Base-by-base conservation (phyloP, 2,329 filamentous ascomycete genomes). In the Tolypocladium amazonense region DNA sequence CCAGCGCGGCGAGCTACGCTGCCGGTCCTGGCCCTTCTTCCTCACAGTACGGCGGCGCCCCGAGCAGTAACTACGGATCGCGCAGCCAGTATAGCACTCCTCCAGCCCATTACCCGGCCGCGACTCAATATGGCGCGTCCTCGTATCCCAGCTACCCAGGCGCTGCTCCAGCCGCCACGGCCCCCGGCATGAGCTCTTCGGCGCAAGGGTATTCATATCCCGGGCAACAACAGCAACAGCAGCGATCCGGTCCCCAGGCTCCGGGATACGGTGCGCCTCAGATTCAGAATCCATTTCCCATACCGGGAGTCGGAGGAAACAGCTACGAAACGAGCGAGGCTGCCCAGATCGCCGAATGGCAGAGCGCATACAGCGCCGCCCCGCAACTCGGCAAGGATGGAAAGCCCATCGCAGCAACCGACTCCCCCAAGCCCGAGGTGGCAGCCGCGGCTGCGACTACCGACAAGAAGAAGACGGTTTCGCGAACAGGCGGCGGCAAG, bases 321-420 rank as follows among this genome's bases (percentile, higher is more conserved):
- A 78, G 80, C 64, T 84, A 80, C 69, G 82, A 96, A 68, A 85
- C 90, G 3, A 91, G 96, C 66, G 88, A 90, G 78, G 91, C 94
- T 60, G 91, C 90, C 37, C 90, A 95, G 73, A 92, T 97, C 62
- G 92, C 92, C 56, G 90, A 96, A 73, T 97, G 93, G 91, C 92
- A 96, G 74, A 93, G 88, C 73, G 90, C 92, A 33, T 96, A 96
- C 73, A 83, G 86, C 52, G 66, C 71, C 20, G 65, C 69, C 25
- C 67, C 72, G 14, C 67, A 69, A 37, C 63, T 66, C n/a, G 70
- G 69, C 58, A 68, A 67, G 64, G 57, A 72, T 70, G 59, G 78
- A 59, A 71, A 70, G 30, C 62, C 67, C 35, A 58, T 68, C 53
- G 58, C 68, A 11, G 58, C 67, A 41, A 63, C 63, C 39, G 67